Conservation (phyloP, 805 yeast species). For the Saturnispora ahearnii region DNA sequence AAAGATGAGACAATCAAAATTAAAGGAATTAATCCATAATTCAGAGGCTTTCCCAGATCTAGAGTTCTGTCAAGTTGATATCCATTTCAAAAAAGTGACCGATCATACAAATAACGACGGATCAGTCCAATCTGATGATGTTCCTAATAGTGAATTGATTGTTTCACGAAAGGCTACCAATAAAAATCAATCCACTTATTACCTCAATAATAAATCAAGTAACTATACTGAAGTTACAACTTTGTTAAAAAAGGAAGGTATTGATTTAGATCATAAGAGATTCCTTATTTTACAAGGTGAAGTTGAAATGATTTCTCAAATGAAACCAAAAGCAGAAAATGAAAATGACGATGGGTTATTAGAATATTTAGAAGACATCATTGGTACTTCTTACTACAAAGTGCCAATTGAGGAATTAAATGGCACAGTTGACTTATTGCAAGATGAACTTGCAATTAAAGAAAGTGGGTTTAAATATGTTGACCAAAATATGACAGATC, state of each 20-base stretch:
- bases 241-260: conserved; percentile 69
- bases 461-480: conserved; percentile 73
- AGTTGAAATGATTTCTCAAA: conserved; percentile 95
- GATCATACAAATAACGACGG: conserved; percentile 33
- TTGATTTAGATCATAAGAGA: conserved; percentile 90
- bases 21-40: conserved; percentile 88
- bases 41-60: conserved; percentile 64
- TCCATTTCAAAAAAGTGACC: conserved; percentile 69
- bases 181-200: conserved; percentile 72
- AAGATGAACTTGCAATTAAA: conserved; percentile 74
- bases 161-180: conserved; percentile 73
- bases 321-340: conserved; percentile 94
- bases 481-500: conserved; percentile 55
- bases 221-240: conserved; percentile 71
- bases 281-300: conserved; percentile 95
- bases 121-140: conserved; percentile 14
- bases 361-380: conserved; percentile 93
- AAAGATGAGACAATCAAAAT: conserved; percentile 92
- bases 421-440: conserved; percentile 57
- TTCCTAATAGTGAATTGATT: conserved; percentile 48
- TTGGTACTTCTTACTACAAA: conserved; percentile 87
- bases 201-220: conserved; percentile 59
- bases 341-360: conserved; percentile 89
- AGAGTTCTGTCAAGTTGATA: conserved; percentile 80
- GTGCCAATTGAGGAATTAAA: conserved; percentile 58